Evolutionary conservation across 1,139 yeast species (phyloP).

Genomic region (Yamadazyma oceani): DNA sequence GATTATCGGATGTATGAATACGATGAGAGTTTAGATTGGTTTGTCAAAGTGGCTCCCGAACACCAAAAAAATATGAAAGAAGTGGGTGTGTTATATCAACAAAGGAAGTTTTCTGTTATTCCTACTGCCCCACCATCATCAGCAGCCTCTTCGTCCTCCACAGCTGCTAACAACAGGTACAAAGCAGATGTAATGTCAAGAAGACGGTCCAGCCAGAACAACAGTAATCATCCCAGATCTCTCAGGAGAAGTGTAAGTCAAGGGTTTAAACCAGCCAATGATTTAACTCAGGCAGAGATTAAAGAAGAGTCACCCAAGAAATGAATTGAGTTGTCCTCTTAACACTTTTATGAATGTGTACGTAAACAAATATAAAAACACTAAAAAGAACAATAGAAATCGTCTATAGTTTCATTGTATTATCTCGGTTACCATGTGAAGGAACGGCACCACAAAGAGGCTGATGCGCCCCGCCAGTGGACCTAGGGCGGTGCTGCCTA

Average conservation of each 20-base stretch:
- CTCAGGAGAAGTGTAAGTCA: slow-evolving; percentile 16
- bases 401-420: background rate
- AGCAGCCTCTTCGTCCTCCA: background rate
- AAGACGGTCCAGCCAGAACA: slow-evolving; percentile 4
- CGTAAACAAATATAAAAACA: background rate
- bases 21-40: slow-evolving; percentile 77
- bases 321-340: no score
- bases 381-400: no score
- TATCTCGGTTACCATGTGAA: background rate
- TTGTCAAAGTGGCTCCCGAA: slow-evolving; percentile 69
- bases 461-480: background rate
- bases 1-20: slow-evolving; percentile 88
- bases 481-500: no score
- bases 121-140: slow-evolving; percentile 68
- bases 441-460: background rate
- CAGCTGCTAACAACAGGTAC: slow-evolving; percentile 3
- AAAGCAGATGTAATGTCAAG: slow-evolving; percentile 10
- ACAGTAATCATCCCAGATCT: slow-evolving; percentile 1
- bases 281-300: background rate
- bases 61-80: slow-evolving; percentile 60
- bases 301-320: slow-evolving; percentile 5
- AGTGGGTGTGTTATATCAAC: slow-evolving; percentile 64
- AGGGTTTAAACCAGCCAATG: slow-evolving; percentile 10
- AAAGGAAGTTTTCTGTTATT: slow-evolving; percentile 67
- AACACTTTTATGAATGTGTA: slow-evolving; percentile 19